Evolutionary conservation across 805 yeast species (phyloP).

Genomic region (Candida maris): DNA sequence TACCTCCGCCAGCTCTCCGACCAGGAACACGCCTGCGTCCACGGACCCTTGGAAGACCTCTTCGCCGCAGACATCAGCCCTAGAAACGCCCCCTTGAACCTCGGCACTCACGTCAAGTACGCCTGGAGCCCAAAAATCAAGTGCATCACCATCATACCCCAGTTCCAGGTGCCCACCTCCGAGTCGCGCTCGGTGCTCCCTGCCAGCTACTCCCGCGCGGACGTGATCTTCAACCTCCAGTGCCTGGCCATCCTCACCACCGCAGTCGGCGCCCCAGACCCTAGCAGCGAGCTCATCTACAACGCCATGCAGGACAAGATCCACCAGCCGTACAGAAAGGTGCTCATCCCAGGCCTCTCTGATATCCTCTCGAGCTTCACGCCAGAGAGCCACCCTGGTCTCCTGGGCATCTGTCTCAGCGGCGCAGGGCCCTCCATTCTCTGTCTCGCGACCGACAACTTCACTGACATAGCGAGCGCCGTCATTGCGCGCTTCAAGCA

Average conservation of each 20-base stretch:
- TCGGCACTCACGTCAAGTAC: constrained; percentile 87
- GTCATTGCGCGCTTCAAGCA: constrained; percentile 66
- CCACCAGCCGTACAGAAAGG: constrained; percentile 96
- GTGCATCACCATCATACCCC: constrained; percentile 89
- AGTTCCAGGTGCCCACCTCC: constrained; percentile 93
- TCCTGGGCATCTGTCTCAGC: constrained; percentile 89
- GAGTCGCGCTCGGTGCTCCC: constrained; percentile 90
- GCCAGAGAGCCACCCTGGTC: constrained; percentile 77
- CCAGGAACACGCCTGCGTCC: constrained; percentile 68
- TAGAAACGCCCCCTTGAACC: constrained; percentile 69
- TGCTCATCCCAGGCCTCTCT: constrained; percentile 84
- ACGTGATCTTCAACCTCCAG: constrained; percentile 89
- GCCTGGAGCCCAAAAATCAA: constrained; percentile 77
- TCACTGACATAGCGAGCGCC: constrained; percentile 74
- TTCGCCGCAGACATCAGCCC: constrained; percentile 73
- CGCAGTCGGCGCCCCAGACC: constrained; percentile 76
- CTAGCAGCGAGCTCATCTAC: constrained; percentile 77
- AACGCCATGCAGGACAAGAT: constrained; percentile 95
- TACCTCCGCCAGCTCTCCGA: constrained; percentile 77
- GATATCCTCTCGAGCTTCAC: constrained; percentile 77
- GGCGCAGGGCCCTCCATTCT: constrained; percentile 99
- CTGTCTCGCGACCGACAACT: constrained; percentile 87
- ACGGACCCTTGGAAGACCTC: constrained; percentile 81
- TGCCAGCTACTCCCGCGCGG: constrained; percentile 66
- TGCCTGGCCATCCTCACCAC: constrained; percentile 89